phyloP scores from a whole-genome alignment of 371 early-diverging fungal genomes.

The Actinomucor elegans region DNA sequence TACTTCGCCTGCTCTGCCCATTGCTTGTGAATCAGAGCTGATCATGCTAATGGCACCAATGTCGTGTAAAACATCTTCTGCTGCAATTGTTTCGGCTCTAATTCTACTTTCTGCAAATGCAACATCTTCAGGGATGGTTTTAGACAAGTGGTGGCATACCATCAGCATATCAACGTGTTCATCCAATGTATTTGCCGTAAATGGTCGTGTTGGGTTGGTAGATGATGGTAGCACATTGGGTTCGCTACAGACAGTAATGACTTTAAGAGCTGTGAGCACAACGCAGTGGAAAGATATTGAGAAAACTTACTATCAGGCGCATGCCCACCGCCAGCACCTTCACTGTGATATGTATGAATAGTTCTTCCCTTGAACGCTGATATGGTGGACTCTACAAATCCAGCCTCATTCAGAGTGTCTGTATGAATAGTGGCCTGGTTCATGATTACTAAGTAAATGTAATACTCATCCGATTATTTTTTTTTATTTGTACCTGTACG shows the following conservation, averaged over 20 bases:
- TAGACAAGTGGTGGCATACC: conserved; percentile 96
- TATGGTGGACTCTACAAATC: conserved; percentile 90
- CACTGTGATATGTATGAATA: conserved; percentile 93
- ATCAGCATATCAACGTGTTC: conserved; percentile 97
- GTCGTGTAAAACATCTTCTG: conserved; percentile 92
- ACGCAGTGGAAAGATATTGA: neutral
- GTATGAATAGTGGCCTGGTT: conserved; percentile 83
- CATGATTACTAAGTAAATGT: no score
- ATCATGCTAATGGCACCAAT: conserved; percentile 91
- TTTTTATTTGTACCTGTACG: conserved; percentile 59
- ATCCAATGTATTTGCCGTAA: conserved; percentile 89
- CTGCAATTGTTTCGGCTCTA: conserved; percentile 93
- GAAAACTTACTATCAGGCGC: conserved; percentile 73
- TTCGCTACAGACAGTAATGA: conserved; percentile 81
- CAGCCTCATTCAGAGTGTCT: conserved; percentile 92
- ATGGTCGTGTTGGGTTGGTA: conserved; percentile 93
- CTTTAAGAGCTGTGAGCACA: conserved; percentile 3
- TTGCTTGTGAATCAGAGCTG: conserved; percentile 89
- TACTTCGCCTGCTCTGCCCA: conserved; percentile 95
- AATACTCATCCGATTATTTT: no score
- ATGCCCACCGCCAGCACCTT: conserved; percentile 97
- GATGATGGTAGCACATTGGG: conserved; percentile 87
- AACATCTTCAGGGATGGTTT: conserved; percentile 91
- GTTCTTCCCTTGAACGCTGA: conserved; percentile 86
- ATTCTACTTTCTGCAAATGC: conserved; percentile 95